Conservation (phyloP, 179 eudicot genomes). For the Corrigiola litoralis region DNA sequence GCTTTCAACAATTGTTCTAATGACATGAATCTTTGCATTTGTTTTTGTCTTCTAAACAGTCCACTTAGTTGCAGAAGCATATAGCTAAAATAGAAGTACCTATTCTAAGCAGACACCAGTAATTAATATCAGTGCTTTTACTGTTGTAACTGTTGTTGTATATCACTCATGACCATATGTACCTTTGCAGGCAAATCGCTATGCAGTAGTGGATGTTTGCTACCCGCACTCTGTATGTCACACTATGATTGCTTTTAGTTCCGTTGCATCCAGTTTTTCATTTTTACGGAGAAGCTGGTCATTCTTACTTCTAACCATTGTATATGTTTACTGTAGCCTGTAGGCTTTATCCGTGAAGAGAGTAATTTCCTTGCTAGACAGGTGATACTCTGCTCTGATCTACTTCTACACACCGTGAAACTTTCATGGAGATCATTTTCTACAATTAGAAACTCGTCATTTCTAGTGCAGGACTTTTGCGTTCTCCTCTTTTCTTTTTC, state of each 20-base stretch:
- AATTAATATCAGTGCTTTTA: neutral
- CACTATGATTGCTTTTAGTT: constrained; percentile 9
- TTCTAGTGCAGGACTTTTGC: too few species aligned
- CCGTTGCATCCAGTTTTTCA: constrained; percentile 7
- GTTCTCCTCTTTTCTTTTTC: too few species aligned
- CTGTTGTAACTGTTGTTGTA: neutral
- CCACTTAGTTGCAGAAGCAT: neutral
- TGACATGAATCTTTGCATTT: neutral
- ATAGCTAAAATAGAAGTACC: neutral
- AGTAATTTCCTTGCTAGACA: constrained; percentile 82
- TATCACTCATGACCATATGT: neutral
- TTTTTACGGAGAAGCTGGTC: constrained; percentile 9
- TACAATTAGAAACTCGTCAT: too few species aligned
- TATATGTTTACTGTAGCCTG: constrained; percentile 67
- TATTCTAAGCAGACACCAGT: neutral
- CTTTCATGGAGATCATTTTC: too few species aligned
- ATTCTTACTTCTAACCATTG: constrained; percentile 14
- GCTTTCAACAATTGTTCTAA: neutral
- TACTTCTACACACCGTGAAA: too few species aligned
- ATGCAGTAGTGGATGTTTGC: constrained; percentile 80
- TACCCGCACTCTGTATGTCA: constrained; percentile 73
- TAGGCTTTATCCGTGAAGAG: constrained; percentile 88
- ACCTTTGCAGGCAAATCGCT: constrained; percentile 73
- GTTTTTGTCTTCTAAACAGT: neutral
- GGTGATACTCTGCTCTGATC: constrained; percentile 35